Base-by-base conservation (phyloP, 768 basidiomycete species). In the Coprinellus micaceus region DNA sequence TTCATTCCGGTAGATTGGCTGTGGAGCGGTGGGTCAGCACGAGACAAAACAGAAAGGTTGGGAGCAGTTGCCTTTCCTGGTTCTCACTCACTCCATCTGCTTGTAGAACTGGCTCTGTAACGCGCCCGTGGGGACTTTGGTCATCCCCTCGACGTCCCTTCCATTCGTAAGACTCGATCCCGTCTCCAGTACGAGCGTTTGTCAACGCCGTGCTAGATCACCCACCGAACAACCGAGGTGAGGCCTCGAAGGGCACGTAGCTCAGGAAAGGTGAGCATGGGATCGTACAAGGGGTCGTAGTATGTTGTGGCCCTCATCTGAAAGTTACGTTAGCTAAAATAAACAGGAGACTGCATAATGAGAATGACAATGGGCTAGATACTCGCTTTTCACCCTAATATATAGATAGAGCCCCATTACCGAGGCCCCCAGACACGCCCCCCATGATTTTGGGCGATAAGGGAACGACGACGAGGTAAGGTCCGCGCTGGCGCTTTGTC, bases 181-280 rank as follows among this genome's bases (percentile, higher is more conserved):
- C 97, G 74, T 99, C 97, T 9, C 90, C 89, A 0, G 91, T 91
- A 28, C 96, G 96, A n/a, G 94, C 93, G 71, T 93, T 98, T 58
- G 97, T 96, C 62, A 99, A 99, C 0, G 97, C 97, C 1, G 96
- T 97, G 75, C 98, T 98, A 81, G 98, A 99, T 97, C 97, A 99
- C 67, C 98, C 97, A 65, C 98, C 97, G 69, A 99, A 98, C 96
- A 58, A 97, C 94, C 0, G 96, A 98, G 76, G 98, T 98, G 81
- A 99, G 98, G 67, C 98, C 85, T 73, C 91, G 86, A 45, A 97
- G 78, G 0, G 95, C 82, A 94, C 95, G 97, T 40, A 98, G 74
- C 71, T 98, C 95, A 4, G 94, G 94, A 33, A 98, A 84, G 11
- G 94, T 97, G 55, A 98, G 82, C 64, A 98, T 95, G 61, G 97